Evolutionary conservation across 2,329 filamentous ascomycete genomes (phyloP).

Genomic region (Ampelomyces quisqualis): DNA sequence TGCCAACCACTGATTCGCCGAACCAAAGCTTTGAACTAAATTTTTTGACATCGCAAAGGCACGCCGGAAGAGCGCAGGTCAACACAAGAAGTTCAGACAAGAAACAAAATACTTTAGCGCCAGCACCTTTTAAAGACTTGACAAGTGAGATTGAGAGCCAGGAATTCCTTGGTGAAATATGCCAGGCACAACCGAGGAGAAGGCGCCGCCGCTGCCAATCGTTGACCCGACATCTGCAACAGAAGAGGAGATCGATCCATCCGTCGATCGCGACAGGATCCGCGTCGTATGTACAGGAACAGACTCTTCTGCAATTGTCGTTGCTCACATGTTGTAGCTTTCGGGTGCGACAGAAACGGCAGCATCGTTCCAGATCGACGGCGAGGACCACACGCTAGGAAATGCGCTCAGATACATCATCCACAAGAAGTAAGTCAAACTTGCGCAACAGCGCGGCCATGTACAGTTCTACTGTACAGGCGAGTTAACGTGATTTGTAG

Average conservation of each 20-base stretch:
- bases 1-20: slow-evolving; percentile 25
- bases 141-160: too few relatives aligned
- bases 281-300: slow-evolving; percentile 45
- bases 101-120: too few relatives aligned
- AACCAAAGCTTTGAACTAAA: slow-evolving; percentile 25
- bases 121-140: too few relatives aligned
- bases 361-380: slow-evolving; percentile 90
- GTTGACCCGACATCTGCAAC: slow-evolving; percentile 28
- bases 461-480: not conserved
- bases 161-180: slow-evolving; percentile 13
- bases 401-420: slow-evolving; percentile 94
- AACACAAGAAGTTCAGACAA: too few relatives aligned
- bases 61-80: too few relatives aligned
- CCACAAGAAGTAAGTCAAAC: slow-evolving; percentile 83
- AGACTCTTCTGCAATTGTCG: not conserved
- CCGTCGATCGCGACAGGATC: slow-evolving; percentile 47
- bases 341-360: slow-evolving; percentile 81
- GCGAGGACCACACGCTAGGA: slow-evolving; percentile 92
- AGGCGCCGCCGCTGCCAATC: slow-evolving; percentile 17
- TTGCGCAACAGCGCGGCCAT: not conserved
- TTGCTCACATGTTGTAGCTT: slow-evolving; percentile 57
- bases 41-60: slow-evolving; percentile 29
- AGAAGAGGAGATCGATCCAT: slow-evolving; percentile 35
- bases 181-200: slow-evolving; percentile 25
- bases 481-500: slow-evolving; percentile 50